A percentile compares a stretch with the other conserved stretches of the same genome.
phyloP scores from a whole-genome alignment of 176 grass and related monocot species.

The Bromus sterilis region DNA sequence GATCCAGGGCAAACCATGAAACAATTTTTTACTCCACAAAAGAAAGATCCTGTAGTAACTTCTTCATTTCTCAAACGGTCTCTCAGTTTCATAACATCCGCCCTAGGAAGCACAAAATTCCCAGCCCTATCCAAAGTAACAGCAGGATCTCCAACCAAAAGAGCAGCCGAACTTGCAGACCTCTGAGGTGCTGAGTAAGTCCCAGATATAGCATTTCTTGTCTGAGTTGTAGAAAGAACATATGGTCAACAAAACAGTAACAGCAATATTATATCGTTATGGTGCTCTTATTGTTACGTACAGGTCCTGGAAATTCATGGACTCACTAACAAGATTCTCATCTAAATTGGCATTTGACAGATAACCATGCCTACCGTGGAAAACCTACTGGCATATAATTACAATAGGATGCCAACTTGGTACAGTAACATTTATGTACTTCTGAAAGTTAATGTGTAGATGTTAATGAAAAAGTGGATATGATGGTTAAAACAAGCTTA shows the following conservation, averaged over 20 bases:
- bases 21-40: conserved; percentile 59
- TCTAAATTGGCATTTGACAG: neutral
- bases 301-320: neutral
- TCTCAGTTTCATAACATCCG: conserved; percentile 97
- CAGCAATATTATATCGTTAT: neutral
- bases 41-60: conserved; percentile 72
- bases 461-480: conserved; percentile 2
- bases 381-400: neutral
- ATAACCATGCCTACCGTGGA: neutral
- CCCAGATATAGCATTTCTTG: conserved; percentile 96
- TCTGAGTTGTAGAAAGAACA: conserved; percentile 43
- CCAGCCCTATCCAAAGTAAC: conserved; percentile 88
- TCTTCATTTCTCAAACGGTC: conserved; percentile 96
- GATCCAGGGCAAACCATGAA: conserved; percentile 54
- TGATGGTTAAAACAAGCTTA: neutral
- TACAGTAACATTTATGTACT: neutral
- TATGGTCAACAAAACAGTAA: conserved; percentile 20
- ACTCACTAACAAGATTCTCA: neutral
- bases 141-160: conserved; percentile 95
- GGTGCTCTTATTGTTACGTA: conserved; percentile 1
- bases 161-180: conserved; percentile 97
- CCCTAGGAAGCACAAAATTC: conserved; percentile 97
- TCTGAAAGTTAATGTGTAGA: neutral
- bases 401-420: neutral
- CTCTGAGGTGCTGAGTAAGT: conserved; percentile 97